Evolutionary conservation across 352 stramenopile genomes (phyloP).

Genomic region (Pythium sukuiense): DNA sequence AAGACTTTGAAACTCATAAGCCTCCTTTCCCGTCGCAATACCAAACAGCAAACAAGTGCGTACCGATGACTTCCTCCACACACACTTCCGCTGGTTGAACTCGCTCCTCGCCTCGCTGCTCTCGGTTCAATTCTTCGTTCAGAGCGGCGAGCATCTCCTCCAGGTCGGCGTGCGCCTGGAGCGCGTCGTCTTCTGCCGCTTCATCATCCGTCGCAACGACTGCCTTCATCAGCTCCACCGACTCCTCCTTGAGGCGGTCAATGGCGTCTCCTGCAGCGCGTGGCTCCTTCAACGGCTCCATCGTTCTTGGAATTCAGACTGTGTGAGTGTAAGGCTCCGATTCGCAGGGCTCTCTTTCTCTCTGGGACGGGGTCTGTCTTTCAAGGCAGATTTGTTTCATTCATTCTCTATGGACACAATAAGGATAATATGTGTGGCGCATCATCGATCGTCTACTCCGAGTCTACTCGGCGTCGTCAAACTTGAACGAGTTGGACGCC

Average conservation of each 20-base stretch:
- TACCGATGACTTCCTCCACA: not conserved
- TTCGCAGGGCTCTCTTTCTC: not conserved
- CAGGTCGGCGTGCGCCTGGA: not conserved
- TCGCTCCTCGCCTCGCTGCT: not conserved
- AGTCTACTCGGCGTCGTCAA: conserved; percentile 47
- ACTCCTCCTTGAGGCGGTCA: conserved; percentile 4
- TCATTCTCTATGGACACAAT: conserved; percentile 25
- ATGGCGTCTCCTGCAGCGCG: not conserved
- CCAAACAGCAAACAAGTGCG: not conserved
- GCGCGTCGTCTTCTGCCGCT: conserved; percentile 1
- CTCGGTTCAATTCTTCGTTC: not conserved
- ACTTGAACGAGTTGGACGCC: conserved; percentile 94
- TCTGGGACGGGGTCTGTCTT: conserved; percentile 12
- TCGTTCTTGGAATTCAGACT: not conserved
- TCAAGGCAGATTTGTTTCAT: conserved; percentile 6
- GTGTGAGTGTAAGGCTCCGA: no score
- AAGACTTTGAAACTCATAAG: not conserved
- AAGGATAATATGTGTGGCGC: conserved; percentile 5
- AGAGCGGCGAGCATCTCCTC: not conserved
- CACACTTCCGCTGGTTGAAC: not conserved
- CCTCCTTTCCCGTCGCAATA: not conserved
- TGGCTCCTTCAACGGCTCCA: not conserved
- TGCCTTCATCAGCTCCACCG: conserved; percentile 3
- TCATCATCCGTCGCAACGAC: not conserved
- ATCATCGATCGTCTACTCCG: not conserved